phyloP scores from a whole-genome alignment of 495 filamentous ascomycete species.

The Acidomyces sp. region DNA sequence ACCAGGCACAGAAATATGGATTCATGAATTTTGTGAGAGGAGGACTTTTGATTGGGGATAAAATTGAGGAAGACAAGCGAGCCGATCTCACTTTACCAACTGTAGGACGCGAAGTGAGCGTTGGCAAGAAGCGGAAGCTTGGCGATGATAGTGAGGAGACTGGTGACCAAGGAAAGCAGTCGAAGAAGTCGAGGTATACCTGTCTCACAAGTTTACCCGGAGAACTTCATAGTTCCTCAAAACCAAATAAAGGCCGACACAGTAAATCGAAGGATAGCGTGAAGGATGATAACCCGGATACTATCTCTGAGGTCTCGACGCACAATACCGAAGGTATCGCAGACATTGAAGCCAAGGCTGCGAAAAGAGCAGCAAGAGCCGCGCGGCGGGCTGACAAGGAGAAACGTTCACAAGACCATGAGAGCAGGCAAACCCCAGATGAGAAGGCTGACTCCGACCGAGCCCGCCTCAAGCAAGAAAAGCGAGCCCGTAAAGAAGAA shows the following conservation, averaged over 20 bases:
- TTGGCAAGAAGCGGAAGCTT: slow-evolving; percentile 21
- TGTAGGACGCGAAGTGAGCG: slow-evolving; percentile 17
- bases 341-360: neutral
- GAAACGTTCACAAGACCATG: neutral
- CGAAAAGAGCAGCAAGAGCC: slow-evolving; percentile 25
- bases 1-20: slow-evolving; percentile 56
- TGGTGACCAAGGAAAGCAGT: slow-evolving; percentile 22
- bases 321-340: neutral
- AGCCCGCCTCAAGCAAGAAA: slow-evolving; percentile 11
- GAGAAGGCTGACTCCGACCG: slow-evolving; percentile 18
- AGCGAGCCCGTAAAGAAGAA: slow-evolving; percentile 19
- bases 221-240: too few species aligned
- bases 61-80: slow-evolving; percentile 22
- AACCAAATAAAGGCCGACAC: slow-evolving; percentile 1
- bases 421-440: neutral
- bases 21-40: slow-evolving; percentile 68
- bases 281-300: too few species aligned
- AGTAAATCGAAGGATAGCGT: neutral
- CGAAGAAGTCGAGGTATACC: slow-evolving; percentile 18
- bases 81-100: neutral
- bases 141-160: slow-evolving; percentile 19
- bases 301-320: too few species aligned
- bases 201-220: neutral
- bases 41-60: slow-evolving; percentile 62
- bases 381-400: slow-evolving; percentile 28